A percentile compares a stretch with the other conserved stretches of the same genome.
Evolutionary conservation across 2,329 filamentous ascomycete species (phyloP).

Genomic region (Colletotrichum lini): DNA sequence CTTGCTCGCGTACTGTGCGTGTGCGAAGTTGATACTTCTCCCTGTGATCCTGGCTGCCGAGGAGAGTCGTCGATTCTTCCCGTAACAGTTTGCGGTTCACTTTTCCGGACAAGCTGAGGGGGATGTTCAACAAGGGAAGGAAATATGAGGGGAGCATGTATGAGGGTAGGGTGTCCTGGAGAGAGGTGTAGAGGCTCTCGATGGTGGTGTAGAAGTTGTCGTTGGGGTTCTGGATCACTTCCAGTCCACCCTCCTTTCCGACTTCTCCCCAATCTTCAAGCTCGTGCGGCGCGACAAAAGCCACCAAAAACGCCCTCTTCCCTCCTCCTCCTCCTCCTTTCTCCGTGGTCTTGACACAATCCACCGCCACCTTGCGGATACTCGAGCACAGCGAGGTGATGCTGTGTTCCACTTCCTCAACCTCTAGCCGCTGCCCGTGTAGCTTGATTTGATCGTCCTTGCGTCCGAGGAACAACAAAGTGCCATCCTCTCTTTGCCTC

Average conservation of each 20-base stretch:
- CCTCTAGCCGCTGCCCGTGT: slow-evolving; percentile 70
- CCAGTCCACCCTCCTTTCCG: no score
- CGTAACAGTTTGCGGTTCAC: neutral
- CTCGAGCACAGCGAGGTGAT: neutral
- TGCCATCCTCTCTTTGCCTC: slow-evolving; percentile 56
- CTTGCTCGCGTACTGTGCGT: no score
- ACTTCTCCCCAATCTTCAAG: no score
- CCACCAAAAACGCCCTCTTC: neutral
- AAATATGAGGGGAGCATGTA: slow-evolving; percentile 20
- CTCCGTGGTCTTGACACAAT: no score
- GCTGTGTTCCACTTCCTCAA: slow-evolving; percentile 51
- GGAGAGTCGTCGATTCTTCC: neutral
- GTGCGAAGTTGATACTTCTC: neutral
- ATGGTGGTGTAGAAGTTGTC: no score
- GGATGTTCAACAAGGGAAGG: neutral
- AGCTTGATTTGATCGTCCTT: slow-evolving; percentile 74
- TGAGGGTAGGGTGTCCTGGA: slow-evolving; percentile 17
- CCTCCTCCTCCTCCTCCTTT: no score
- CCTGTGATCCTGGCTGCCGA: neutral
- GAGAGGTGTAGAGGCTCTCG: no score
- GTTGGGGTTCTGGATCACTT: no score
- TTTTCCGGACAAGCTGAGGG: neutral
- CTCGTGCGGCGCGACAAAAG: neutral
- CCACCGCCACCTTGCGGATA: no score
- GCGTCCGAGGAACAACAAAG: slow-evolving; percentile 62